Conservation (phyloP, 2,329 filamentous ascomycete genomes). For the Celoporthe dispersa region DNA sequence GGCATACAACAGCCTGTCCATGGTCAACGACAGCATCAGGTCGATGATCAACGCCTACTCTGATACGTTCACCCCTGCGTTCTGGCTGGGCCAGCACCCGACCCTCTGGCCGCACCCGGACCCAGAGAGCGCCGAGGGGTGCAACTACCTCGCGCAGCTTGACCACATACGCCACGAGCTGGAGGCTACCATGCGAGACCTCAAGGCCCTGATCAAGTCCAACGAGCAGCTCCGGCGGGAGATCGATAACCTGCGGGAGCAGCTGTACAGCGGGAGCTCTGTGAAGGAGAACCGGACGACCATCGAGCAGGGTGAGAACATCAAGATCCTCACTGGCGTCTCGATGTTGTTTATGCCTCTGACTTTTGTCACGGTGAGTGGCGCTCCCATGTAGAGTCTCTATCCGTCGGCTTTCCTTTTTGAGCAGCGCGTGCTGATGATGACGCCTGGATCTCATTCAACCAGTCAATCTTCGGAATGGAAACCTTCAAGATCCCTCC, state of each 20-base stretch:
- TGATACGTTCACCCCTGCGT: constrained; percentile 61
- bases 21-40: constrained; percentile 63
- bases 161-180: constrained; percentile 51
- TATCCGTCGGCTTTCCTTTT: background rate
- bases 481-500: constrained; percentile 49
- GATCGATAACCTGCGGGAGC: constrained; percentile 61
- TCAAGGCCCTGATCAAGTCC: constrained; percentile 51
- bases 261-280: constrained; percentile 66
- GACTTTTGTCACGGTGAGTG: constrained; percentile 60
- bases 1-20: constrained; percentile 64
- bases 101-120: constrained; percentile 60
- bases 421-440: background rate
- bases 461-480: constrained; percentile 59
- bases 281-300: constrained; percentile 65
- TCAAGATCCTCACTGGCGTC: constrained; percentile 63
- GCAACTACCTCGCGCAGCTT: constrained; percentile 55
- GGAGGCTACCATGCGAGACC: constrained; percentile 54
- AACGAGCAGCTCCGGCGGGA: constrained; percentile 60
- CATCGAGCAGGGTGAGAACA: constrained; percentile 67
- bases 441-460: background rate
- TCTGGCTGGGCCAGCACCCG: constrained; percentile 60
- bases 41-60: constrained; percentile 61
- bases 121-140: constrained; percentile 48
- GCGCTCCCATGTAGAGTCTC: background rate
- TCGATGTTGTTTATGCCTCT: constrained; percentile 65